Evolutionary conservation across 306 rosid species (phyloP).

Genomic region (Crataegus laevigata): DNA sequence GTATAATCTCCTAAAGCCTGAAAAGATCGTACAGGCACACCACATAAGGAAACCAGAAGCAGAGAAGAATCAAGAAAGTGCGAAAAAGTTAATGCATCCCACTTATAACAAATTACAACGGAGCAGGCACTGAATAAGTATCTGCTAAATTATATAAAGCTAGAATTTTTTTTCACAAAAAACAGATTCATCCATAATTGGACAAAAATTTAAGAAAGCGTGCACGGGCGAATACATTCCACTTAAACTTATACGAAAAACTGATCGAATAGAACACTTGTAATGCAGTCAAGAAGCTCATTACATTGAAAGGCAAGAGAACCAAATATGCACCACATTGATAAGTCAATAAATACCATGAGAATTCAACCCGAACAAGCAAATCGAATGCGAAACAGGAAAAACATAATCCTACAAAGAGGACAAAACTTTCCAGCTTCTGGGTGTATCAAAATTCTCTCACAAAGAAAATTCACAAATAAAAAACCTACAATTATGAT

Average conservation of each 20-base stretch:
- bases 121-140: background rate
- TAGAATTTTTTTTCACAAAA: background rate
- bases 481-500: background rate
- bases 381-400: background rate
- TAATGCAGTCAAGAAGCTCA: background rate
- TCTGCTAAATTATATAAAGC: background rate
- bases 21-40: background rate
- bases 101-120: background rate
- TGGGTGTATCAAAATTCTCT: background rate
- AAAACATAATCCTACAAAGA: background rate
- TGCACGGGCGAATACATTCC: background rate
- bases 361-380: background rate
- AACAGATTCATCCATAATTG: background rate
- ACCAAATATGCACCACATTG: background rate
- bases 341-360: background rate
- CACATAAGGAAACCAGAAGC: background rate
- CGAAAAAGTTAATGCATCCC: background rate
- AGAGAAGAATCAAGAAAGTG: background rate
- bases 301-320: background rate
- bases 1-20: conserved; percentile 62
- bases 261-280: background rate
- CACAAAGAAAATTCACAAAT: background rate
- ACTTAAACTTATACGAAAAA: background rate
- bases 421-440: background rate
- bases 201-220: background rate